Conservation (phyloP, 2,329 filamentous ascomycete species). For the Fusarium sp. region DNA sequence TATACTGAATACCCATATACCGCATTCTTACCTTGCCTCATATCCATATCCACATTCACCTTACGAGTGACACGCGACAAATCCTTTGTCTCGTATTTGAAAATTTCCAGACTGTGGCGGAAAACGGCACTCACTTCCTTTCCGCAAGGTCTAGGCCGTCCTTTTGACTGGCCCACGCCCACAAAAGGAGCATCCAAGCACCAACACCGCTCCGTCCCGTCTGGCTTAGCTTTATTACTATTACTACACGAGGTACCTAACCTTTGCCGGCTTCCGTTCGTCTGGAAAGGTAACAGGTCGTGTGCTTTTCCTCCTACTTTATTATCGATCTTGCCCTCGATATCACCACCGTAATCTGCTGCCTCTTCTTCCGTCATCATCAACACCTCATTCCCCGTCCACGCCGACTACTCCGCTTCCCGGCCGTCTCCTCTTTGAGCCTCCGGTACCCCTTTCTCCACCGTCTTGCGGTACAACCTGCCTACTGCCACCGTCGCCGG, state of each 20-base stretch:
- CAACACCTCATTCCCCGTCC: constrained; percentile 4
- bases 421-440: constrained; percentile 19
- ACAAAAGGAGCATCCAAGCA: constrained; percentile 37
- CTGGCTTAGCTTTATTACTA: constrained; percentile 21
- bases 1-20: not conserved
- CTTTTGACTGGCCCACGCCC: constrained; percentile 48
- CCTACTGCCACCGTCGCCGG: constrained; percentile 34
- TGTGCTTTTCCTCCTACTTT: constrained; percentile 46
- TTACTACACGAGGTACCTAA: constrained; percentile 14
- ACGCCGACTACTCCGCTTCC: constrained; percentile 26
- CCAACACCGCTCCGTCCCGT: constrained; percentile 29
- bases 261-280: constrained; percentile 14
- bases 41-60: not conserved
- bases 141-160: constrained; percentile 45
- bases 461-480: constrained; percentile 21
- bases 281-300: constrained; percentile 54
- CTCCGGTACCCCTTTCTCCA: constrained; percentile 40
- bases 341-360: not conserved
- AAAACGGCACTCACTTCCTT: constrained; percentile 16
- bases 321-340: constrained; percentile 6
- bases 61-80: constrained; percentile 32
- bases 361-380: constrained; percentile 9
- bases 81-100: constrained; percentile 14
- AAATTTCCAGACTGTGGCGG: constrained; percentile 27
- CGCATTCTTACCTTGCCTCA: not conserved